phyloP scores from a whole-genome alignment of 164 flowering plant species.

The Tetrastigma voinierianum region DNA sequence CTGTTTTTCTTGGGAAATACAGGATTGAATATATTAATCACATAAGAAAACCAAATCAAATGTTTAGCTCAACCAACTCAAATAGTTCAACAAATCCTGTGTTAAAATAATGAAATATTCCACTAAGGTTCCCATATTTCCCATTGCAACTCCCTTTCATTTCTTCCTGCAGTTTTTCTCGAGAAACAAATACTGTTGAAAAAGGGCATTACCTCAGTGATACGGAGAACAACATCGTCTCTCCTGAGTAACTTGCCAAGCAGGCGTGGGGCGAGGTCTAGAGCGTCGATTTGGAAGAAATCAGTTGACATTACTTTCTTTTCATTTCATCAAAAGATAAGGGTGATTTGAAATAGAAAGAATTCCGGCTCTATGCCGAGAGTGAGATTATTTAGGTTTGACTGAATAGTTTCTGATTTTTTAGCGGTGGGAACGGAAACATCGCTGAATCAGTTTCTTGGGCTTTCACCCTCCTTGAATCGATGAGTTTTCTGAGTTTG shows the following conservation, averaged over 20 bases:
- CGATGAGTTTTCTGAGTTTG: conserved; percentile 21
- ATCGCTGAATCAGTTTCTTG: conserved; percentile 1
- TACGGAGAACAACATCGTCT: conserved; percentile 87
- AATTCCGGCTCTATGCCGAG: no score
- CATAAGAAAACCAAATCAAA: no score
- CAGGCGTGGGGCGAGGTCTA: conserved; percentile 88
- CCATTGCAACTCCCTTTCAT: no score
- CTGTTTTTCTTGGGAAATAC: conserved; percentile 4
- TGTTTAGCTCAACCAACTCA: no score
- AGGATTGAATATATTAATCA: not conserved
- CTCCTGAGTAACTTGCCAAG: conserved; percentile 86
- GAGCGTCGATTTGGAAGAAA: conserved; percentile 80
- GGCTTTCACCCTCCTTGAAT: conserved; percentile 16
- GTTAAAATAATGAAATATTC: not conserved
- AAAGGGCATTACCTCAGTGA: conserved; percentile 74
- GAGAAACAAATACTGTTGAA: not conserved
- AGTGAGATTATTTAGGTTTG: conserved; percentile 3
- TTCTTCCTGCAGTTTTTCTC: no score
- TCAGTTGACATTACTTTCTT: conserved; percentile 40
- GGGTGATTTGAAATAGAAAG: not conserved
- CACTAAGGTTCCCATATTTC: not conserved
- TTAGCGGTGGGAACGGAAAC: not conserved
- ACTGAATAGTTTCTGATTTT: conserved; percentile 10
- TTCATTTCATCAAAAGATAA: not conserved
- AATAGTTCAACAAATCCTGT: no score